A percentile compares a stretch with the other conserved stretches of the same genome.
These are phyloP conservation scores for Thalassia testudinum DNA, from an alignment of 116 monocot genomes.

Conservation along the genomic window DNA sequence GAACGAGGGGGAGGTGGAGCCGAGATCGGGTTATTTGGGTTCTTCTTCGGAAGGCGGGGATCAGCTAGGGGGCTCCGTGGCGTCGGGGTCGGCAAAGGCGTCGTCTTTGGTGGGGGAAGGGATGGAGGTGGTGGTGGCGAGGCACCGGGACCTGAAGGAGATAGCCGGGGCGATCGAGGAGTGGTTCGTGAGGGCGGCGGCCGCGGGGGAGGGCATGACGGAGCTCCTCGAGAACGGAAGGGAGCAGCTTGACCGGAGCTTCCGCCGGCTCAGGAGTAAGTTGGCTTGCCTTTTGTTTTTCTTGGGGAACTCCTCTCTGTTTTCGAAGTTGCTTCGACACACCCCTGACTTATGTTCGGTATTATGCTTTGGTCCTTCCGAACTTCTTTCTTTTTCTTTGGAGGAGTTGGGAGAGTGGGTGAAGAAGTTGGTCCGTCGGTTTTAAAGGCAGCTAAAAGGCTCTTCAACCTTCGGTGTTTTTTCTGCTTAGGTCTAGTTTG, in stretches of 20 bases:
- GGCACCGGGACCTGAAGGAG: slow-evolving; percentile 72
- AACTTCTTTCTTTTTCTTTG: no score
- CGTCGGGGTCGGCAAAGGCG: slow-evolving; percentile 23
- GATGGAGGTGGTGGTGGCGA: slow-evolving; percentile 27
- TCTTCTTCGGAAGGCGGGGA: slow-evolving; percentile 1
- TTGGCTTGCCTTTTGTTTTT: no score
- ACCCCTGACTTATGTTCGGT: no score
- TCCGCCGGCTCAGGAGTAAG: slow-evolving; percentile 90
- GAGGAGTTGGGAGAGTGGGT: no score
- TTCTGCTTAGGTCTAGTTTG: no score
- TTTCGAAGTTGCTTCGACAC: no score
- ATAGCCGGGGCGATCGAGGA: slow-evolving; percentile 74
- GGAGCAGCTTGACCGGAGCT: slow-evolving; percentile 72
- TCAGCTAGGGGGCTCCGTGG: not conserved
- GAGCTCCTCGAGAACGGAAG: slow-evolving; percentile 74
- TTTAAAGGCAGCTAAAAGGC: no score
- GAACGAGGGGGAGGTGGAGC: slow-evolving; percentile 17
- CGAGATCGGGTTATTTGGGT: slow-evolving; percentile 30
- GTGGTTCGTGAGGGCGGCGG: slow-evolving; percentile 63
- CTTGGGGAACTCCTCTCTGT: no score
- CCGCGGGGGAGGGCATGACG: slow-evolving; percentile 55
- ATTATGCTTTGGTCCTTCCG: no score
- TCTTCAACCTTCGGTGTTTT: no score
- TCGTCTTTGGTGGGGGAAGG: not conserved
- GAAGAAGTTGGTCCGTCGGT: no score